Conservation (phyloP, 306 rosid species). For the Coriaria nepalensis region DNA sequence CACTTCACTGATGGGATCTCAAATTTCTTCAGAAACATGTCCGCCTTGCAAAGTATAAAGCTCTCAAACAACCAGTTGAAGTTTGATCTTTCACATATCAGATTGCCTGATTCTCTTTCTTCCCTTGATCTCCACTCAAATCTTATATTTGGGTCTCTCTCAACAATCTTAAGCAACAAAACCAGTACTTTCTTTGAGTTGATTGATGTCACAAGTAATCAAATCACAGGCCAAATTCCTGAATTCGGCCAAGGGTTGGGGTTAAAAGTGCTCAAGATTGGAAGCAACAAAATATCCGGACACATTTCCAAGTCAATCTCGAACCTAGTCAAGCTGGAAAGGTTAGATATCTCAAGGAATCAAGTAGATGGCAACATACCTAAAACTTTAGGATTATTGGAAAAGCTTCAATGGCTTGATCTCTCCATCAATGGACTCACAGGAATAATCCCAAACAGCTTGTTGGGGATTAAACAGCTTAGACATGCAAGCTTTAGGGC, state of each 20-base stretch:
- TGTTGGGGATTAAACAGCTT: slow-evolving; percentile 48
- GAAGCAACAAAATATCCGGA: slow-evolving; percentile 58
- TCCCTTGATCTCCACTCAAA: slow-evolving; percentile 59
- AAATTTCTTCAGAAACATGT: slow-evolving; percentile 50
- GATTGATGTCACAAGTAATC: slow-evolving; percentile 63
- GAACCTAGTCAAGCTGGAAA: slow-evolving; percentile 44
- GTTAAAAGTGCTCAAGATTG: slow-evolving; percentile 51
- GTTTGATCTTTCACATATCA: slow-evolving; percentile 44
- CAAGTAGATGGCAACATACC: slow-evolving; percentile 63
- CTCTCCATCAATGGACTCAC: slow-evolving; percentile 66
- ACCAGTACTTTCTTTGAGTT: slow-evolving; percentile 58
- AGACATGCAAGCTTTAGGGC: slow-evolving; percentile 80
- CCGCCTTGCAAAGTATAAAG: slow-evolving; percentile 54
- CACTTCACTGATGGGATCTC: slow-evolving; percentile 41
- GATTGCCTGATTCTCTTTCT: slow-evolving; percentile 38
- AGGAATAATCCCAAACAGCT: slow-evolving; percentile 60
- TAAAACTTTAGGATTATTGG: slow-evolving; percentile 38
- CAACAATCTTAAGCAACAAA: slow-evolving; percentile 36
- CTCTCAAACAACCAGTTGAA: slow-evolving; percentile 78
- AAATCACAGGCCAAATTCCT: slow-evolving; percentile 60
- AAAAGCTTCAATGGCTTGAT: slow-evolving; percentile 77
- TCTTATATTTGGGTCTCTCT: slow-evolving; percentile 52
- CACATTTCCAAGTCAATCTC: slow-evolving; percentile 60
- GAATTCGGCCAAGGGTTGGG: slow-evolving; percentile 43
- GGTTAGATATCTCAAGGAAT: slow-evolving; percentile 75